phyloP scores from a whole-genome alignment of 1,284 basidiomycete genomes.

The Ceratobasidium sp. region DNA sequence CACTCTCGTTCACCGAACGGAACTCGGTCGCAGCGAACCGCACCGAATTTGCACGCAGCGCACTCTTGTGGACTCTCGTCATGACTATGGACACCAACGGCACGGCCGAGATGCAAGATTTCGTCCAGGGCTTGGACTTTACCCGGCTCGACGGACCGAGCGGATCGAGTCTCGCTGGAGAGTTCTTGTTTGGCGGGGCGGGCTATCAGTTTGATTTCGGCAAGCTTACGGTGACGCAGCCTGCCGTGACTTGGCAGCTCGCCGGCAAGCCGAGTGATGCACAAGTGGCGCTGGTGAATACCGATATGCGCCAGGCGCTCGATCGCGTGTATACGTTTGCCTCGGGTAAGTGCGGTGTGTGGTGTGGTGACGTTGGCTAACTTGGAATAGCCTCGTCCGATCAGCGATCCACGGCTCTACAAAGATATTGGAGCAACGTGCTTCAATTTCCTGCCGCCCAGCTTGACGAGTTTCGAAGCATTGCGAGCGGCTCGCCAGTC shows the following conservation, averaged over 20 bases:
- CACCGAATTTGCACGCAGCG: constrained; percentile 62
- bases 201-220: constrained; percentile 68
- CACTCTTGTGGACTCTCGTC: constrained; percentile 64
- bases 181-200: constrained; percentile 55
- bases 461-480: constrained; percentile 56
- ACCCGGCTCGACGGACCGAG: constrained; percentile 56
- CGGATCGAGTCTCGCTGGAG: constrained; percentile 44
- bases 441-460: constrained; percentile 57
- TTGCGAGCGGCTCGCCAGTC: constrained; percentile 57
- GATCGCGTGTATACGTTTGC: constrained; percentile 67
- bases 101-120: constrained; percentile 53
- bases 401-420: constrained; percentile 58
- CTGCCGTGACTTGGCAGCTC: constrained; percentile 55
- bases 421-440: constrained; percentile 62
- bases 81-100: constrained; percentile 56
- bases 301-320: constrained; percentile 52
- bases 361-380: constrained; percentile 34
- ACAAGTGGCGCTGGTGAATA: constrained; percentile 57
- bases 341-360: constrained; percentile 53
- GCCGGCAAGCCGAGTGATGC: constrained; percentile 56
- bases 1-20: constrained; percentile 44
- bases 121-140: constrained; percentile 58
- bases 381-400: constrained; percentile 58
- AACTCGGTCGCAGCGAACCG: constrained; percentile 52
- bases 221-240: constrained; percentile 57